Evolutionary conservation across 352 stramenopile genomes (phyloP).

Genomic region (Phytopythium oedochilum): DNA sequence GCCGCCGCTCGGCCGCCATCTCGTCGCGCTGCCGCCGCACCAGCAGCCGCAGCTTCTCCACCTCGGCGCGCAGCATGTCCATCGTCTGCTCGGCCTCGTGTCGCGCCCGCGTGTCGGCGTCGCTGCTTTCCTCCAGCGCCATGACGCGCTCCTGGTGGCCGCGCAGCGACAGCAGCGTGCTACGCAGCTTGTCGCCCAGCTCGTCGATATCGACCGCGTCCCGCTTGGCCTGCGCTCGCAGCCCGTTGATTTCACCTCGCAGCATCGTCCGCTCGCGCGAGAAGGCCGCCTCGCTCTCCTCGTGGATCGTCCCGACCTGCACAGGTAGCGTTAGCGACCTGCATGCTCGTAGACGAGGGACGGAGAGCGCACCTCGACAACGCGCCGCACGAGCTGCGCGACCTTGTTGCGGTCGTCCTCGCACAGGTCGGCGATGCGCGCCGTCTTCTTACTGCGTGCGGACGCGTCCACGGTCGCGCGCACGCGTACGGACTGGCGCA

Average conservation of each 20-base stretch:
- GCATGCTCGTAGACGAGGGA: background rate
- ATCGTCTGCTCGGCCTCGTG: constrained; percentile 61
- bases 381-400: constrained; percentile 62
- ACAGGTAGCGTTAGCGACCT: constrained; percentile 5
- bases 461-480: constrained; percentile 43
- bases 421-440: constrained; percentile 66
- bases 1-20: constrained; percentile 27
- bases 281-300: constrained; percentile 53
- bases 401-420: constrained; percentile 78
- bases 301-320: constrained; percentile 43
- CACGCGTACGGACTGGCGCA: constrained; percentile 58
- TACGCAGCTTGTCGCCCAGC: constrained; percentile 41
- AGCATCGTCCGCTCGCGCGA: constrained; percentile 25
- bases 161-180: constrained; percentile 28
- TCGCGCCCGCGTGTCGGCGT: constrained; percentile 43
- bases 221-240: constrained; percentile 37
- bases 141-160: constrained; percentile 54
- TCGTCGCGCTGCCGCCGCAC: constrained; percentile 45
- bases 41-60: constrained; percentile 59
- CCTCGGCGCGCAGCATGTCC: constrained; percentile 62
- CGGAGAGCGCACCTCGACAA: constrained; percentile 48
- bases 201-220: constrained; percentile 46
- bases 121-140: constrained; percentile 53
- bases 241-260: constrained; percentile 45
- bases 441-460: constrained; percentile 10